Evolutionary conservation across 1,139 yeast species (phyloP), one percentile per base, ranked within the genome.

Genomic region (Lodderomyces oxycetoniae): DNA sequence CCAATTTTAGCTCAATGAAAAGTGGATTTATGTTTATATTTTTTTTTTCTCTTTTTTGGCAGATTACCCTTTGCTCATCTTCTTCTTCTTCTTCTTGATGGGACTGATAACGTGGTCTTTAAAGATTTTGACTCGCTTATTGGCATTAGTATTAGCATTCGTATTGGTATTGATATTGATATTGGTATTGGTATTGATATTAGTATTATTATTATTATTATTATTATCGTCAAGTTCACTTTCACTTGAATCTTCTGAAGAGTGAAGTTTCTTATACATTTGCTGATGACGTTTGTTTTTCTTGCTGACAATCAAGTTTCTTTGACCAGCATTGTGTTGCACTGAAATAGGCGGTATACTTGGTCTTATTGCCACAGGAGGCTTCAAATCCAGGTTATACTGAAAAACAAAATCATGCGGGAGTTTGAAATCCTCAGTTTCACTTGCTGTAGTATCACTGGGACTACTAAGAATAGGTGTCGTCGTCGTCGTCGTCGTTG

Each of bases 281-380:
- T 32, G 35, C 10, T 31, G 40, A 21, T 30, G 38, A 14, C 33
- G 25, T 14, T 14, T 11, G 30, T 33, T 34, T 21, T 32, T 31
- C 27, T 29, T 35, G n/a, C 32, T 33, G 6, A 24, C 13, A 17
- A 20, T 17, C 8, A 26, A 4, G 14, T 32, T 30, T 26, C 47
- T 22, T 30, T 44, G 48, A 31, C 53, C 51, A 24, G 35, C 41
- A 24, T 47, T 41, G 42, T 59, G 63, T 17, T 43, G 51, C 2
- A 74, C 67, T 0, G 77, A 66, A 11, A 71, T 44, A 3, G 77
- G 72, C 0, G 77, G 65, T 44, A 61, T 59, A 4, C 74, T 53
- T 2, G 73, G 67, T 22, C 65, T 65, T 44, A 74, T 73, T 17
- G 61, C 65, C 33, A 56, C 55, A 3, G 60, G 59, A 0, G 65